phyloP scores from a whole-genome alignment of 2,329 filamentous ascomycete genomes.

The Colletotrichum somersetense region DNA sequence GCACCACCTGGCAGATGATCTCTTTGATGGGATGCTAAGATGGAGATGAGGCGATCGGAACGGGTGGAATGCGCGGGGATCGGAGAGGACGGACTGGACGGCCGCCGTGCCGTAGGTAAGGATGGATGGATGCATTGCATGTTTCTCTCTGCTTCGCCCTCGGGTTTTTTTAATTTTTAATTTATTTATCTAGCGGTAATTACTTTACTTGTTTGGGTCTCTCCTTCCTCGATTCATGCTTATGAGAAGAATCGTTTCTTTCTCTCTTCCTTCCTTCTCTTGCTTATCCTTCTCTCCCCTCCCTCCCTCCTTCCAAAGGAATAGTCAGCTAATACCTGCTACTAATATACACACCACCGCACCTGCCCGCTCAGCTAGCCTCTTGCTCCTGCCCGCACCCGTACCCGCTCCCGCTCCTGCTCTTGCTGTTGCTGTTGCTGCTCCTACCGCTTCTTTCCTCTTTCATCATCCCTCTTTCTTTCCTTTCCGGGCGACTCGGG shows the following conservation, averaged over 20 bases:
- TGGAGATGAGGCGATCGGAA: conserved; percentile 35
- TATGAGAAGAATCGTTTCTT: neutral
- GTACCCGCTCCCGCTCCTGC: neutral
- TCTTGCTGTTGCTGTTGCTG: neutral
- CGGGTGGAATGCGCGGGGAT: conserved; percentile 41
- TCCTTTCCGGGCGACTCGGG: conserved; percentile 17
- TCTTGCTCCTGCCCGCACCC: neutral
- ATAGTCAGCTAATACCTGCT: neutral
- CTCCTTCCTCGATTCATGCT: neutral
- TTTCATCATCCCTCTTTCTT: neutral
- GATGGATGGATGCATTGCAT: neutral
- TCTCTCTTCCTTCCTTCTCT: no score
- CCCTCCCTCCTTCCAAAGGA: neutral
- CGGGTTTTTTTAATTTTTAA: conserved; percentile 5
- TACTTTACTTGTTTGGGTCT: neutral
- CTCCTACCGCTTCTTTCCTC: neutral
- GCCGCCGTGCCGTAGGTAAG: conserved; percentile 10
- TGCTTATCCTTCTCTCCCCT: neutral
- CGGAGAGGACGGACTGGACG: conserved; percentile 3
- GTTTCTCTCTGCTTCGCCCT: conserved; percentile 12
- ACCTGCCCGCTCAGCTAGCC: neutral
- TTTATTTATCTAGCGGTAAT: neutral
- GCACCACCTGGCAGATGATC: conserved; percentile 14
- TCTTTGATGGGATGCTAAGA: conserved; percentile 8
- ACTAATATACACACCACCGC: conserved; percentile 3